These are phyloP conservation scores for Scleromitrula shiraiana DNA, from an alignment of 2,329 filamentous ascomycete species.

Conservation along the genomic window DNA sequence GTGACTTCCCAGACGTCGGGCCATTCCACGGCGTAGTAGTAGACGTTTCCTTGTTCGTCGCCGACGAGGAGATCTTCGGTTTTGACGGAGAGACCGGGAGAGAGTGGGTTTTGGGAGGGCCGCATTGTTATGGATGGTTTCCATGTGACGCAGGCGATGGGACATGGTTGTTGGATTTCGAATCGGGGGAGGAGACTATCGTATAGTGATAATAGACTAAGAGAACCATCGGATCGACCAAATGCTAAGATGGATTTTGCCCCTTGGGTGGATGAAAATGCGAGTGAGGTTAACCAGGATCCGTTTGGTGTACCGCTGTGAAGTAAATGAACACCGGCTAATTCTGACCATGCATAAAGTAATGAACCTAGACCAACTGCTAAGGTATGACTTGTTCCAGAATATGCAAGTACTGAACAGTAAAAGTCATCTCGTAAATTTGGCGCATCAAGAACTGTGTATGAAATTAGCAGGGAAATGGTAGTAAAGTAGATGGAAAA, in stretches of 20 bases:
- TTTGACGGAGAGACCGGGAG: conserved; percentile 42
- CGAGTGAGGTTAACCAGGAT: conserved; percentile 70
- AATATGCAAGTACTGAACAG: conserved; percentile 85
- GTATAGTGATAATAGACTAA: conserved; percentile 71
- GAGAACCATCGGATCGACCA: conserved; percentile 67
- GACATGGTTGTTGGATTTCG: conserved; percentile 60
- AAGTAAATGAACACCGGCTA: conserved; percentile 52
- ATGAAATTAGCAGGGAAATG: conserved; percentile 29
- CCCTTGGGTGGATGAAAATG: conserved; percentile 76
- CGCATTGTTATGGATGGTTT: conserved; percentile 53
- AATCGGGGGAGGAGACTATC: conserved; percentile 63
- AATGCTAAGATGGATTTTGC: conserved; percentile 75
- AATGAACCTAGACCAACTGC: conserved; percentile 74
- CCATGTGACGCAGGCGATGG: conserved; percentile 77
- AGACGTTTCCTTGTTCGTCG: conserved; percentile 73
- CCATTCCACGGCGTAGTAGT: conserved; percentile 91
- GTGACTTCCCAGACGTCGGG: conserved; percentile 53
- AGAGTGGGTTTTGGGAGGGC: conserved; percentile 41
- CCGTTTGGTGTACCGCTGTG: conserved; percentile 40
- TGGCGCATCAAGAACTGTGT: conserved; percentile 77
- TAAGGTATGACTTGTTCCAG: conserved; percentile 61
- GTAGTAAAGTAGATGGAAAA: conserved; percentile 11
- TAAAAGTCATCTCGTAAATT: conserved; percentile 92
- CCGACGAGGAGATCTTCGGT: conserved; percentile 83
- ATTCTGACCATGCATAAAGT: conserved; percentile 86